Base-by-base conservation (phyloP, 176 grass and related monocot genomes). In the Aegilops tauschii region DNA sequence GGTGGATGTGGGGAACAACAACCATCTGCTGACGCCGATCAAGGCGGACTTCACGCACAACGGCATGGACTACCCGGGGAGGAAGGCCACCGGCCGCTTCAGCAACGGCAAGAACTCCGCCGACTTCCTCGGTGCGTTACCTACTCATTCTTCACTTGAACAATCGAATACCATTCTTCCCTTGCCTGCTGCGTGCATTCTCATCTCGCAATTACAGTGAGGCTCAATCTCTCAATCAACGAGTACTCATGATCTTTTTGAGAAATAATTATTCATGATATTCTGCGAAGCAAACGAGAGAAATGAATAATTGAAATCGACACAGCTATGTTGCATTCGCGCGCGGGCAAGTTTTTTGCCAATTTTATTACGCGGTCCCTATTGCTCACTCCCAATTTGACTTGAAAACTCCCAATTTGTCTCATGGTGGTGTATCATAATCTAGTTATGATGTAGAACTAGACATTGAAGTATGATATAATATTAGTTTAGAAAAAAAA, bases 41-140 rank as follows among this genome's bases (percentile, higher is more conserved):
- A 32, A 32, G 31, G 31, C 31, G 3, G 31, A 32, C 31, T 32
- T 32, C 31, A 32, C 31, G 31, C 31, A 32, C 31, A 32, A 32
- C 31, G 31, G 31, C 5, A 84, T 98, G 40, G 95, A 98, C 73
- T 98, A 88, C 85, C 88, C 91, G 0, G 91, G 93, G 6, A 4
- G n/a, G 11, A 93, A 87, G 81, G 83, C 95, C 64, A 98, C 95
- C 59, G 93, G 95, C 1, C 69, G 95, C 1, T 98, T 98, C 91
- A 92, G 95, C 91, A 98, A 98, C 59, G 95, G 93, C 91, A 92
- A 89, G 45, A 98, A 98, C 85, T 90, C 85, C 14, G 88, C 92
- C 4, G 93, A 98, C 65, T 98, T 93, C 83, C 85, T 98, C 25
- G 93, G 96, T 90, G 82, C 44, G 73, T 81, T 90, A 82, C 54